A percentile compares a stretch with the other conserved stretches of the same genome.
Evolutionary conservation across 2,329 filamentous ascomycete species (phyloP).

Genomic region (Hawksworthiomyces lignivorus): DNA sequence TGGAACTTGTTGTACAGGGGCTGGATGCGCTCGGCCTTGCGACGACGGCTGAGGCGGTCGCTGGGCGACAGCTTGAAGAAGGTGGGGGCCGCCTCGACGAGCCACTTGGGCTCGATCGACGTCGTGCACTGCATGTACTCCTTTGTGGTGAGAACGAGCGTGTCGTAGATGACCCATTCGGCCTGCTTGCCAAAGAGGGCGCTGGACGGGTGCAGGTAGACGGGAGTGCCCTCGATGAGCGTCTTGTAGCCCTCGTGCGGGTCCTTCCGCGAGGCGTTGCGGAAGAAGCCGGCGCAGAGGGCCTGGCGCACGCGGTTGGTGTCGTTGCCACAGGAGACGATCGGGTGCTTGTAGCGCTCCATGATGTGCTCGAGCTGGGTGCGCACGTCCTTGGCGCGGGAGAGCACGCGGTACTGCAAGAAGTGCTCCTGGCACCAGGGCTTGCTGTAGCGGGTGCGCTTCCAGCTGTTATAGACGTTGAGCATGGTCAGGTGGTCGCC

Average conservation of each 20-base stretch:
- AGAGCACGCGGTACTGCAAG: constrained; percentile 85
- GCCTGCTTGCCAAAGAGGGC: constrained; percentile 92
- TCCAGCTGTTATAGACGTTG: constrained; percentile 98
- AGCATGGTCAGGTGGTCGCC: constrained; percentile 92
- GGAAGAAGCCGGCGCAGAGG: constrained; percentile 89
- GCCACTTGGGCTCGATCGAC: constrained; percentile 85
- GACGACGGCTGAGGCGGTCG: constrained; percentile 79
- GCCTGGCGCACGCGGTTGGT: constrained; percentile 83
- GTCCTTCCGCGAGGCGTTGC: constrained; percentile 89
- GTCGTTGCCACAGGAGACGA: constrained; percentile 79
- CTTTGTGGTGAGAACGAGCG: constrained; percentile 84
- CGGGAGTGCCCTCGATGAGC: constrained; percentile 86
- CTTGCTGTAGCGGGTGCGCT: constrained; percentile 69
- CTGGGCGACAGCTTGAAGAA: constrained; percentile 97
- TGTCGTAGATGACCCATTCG: constrained; percentile 93
- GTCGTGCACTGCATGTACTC: constrained; percentile 98
- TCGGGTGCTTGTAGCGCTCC: constrained; percentile 75
- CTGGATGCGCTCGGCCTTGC: constrained; percentile 90
- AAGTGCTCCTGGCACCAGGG: constrained; percentile 98
- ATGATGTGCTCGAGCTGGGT: constrained; percentile 91
- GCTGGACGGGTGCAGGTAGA: constrained; percentile 88
- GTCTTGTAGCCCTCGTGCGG: constrained; percentile 97
- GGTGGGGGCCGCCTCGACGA: constrained; percentile 93
- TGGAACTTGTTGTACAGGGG: constrained; percentile 90
- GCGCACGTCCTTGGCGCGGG: constrained; percentile 82